Evolutionary conservation across 176 grass and related monocot genomes (phyloP).

Genomic region (Neostapfia colusana): DNA sequence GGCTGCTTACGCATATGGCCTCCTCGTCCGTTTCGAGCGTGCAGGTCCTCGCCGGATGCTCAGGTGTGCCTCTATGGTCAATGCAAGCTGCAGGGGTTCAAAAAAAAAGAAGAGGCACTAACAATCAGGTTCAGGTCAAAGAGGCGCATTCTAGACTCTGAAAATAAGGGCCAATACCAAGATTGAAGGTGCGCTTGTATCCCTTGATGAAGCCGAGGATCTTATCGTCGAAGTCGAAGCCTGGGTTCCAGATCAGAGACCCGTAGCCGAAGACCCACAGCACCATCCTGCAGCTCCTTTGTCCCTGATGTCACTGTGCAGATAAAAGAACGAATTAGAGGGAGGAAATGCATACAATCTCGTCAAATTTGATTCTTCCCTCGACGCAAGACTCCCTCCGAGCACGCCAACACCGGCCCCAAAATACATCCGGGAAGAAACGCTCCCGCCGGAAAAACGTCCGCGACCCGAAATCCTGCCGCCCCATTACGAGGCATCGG

Average conservation of each 20-base stretch:
- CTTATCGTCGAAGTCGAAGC: slow-evolving; percentile 88
- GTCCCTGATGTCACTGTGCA: not conserved
- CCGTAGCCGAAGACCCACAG: slow-evolving; percentile 96
- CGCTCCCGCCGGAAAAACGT: no score
- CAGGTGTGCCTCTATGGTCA: slow-evolving; percentile 89
- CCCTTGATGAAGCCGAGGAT: slow-evolving; percentile 80
- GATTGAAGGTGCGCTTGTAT: slow-evolving; percentile 82
- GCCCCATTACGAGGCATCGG: not conserved
- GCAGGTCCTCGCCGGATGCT: slow-evolving; percentile 88
- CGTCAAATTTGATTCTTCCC: no score
- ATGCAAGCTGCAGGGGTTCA: slow-evolving; percentile 63
- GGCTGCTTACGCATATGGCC: slow-evolving; percentile 63
- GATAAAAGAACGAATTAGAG: not conserved
- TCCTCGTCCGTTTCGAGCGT: slow-evolving; percentile 72
- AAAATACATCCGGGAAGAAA: no score
- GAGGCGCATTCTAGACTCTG: not conserved
- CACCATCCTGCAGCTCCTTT: slow-evolving; percentile 53
- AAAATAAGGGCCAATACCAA: slow-evolving; percentile 50
- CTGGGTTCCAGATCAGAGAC: slow-evolving; percentile 96
- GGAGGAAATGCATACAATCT: not conserved
- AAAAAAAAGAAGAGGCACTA: not conserved
- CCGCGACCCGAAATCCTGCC: not conserved
- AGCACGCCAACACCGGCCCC: no score
- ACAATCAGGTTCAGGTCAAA: not conserved
- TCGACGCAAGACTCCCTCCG: no score